A percentile compares a stretch with the other conserved stretches of the same genome.
These are phyloP conservation scores for Primulina tabacum DNA, from an alignment of 257 asterid species.

Conservation along the genomic window DNA sequence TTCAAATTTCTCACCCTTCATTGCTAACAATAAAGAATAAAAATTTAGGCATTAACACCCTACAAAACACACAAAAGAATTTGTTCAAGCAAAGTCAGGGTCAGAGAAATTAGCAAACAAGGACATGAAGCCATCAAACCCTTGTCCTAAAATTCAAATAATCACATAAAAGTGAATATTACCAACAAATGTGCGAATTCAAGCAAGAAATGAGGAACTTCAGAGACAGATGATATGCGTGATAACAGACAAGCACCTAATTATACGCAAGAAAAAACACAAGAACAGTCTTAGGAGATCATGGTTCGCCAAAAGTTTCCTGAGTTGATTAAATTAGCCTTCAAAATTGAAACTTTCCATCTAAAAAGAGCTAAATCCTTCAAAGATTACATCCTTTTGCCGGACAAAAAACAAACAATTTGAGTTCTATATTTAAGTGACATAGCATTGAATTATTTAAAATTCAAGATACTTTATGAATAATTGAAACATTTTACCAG, in stretches of 20 bases:
- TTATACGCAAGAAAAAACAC: neutral
- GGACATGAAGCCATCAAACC: neutral
- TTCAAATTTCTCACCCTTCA: neutral
- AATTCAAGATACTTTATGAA: neutral
- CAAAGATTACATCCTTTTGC: neutral
- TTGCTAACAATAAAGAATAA: neutral
- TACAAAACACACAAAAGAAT: neutral
- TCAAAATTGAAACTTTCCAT: neutral
- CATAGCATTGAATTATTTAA: neutral
- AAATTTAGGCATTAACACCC: constrained; percentile 1
- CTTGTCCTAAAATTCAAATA: neutral
- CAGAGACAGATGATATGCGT: neutral
- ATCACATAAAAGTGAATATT: neutral
- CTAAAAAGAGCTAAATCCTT: neutral
- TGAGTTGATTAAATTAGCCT: neutral
- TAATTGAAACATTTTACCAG: neutral
- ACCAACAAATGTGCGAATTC: neutral
- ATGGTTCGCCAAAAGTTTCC: neutral
- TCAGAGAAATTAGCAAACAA: neutral
- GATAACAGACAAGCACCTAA: neutral
- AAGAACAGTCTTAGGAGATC: neutral
- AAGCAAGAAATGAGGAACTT: neutral
- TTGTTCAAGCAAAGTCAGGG: neutral
- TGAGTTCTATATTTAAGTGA: neutral
- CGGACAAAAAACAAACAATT: neutral